These are phyloP conservation scores for Rhizopus microsporus DNA, from an alignment of 371 early-diverging fungal species.

Conservation along the genomic window DNA sequence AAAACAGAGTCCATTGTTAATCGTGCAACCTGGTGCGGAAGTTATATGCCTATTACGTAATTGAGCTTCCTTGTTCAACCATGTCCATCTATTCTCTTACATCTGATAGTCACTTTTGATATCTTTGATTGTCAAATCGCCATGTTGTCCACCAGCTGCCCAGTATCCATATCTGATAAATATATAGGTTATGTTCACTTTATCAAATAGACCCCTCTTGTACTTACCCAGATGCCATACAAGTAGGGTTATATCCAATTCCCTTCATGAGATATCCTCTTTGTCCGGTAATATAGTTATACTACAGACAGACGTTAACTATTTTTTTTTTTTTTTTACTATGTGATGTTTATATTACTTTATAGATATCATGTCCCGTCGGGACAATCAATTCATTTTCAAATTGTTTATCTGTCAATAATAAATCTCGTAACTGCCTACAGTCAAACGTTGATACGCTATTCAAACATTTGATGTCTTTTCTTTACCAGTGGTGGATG, in stretches of 20 bases:
- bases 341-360: slow-evolving; percentile 10
- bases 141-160: slow-evolving; percentile 90
- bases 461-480: not conserved
- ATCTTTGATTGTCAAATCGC: slow-evolving; percentile 82
- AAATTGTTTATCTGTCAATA: slow-evolving; percentile 54
- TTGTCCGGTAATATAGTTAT: slow-evolving; percentile 63
- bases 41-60: slow-evolving; percentile 58
- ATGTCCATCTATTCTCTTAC: slow-evolving; percentile 11
- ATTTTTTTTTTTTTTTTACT: no score
- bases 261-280: slow-evolving; percentile 49
- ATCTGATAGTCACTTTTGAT: slow-evolving; percentile 68
- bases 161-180: slow-evolving; percentile 68
- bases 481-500: slow-evolving; percentile 64
- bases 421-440: slow-evolving; percentile 93
- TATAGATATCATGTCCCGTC: slow-evolving; percentile 38
- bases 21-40: slow-evolving; percentile 81
- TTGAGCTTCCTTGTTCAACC: not conserved
- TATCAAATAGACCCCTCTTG: slow-evolving; percentile 5
- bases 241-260: slow-evolving; percentile 80
- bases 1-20: slow-evolving; percentile 90
- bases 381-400: slow-evolving; percentile 39
- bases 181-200: not conserved
- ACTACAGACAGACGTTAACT: slow-evolving; percentile 18
- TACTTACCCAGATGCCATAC: slow-evolving; percentile 69
- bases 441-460: not conserved